Conservation (phyloP, 2,329 filamentous ascomycete species). For the Zymoseptoria brevis region DNA sequence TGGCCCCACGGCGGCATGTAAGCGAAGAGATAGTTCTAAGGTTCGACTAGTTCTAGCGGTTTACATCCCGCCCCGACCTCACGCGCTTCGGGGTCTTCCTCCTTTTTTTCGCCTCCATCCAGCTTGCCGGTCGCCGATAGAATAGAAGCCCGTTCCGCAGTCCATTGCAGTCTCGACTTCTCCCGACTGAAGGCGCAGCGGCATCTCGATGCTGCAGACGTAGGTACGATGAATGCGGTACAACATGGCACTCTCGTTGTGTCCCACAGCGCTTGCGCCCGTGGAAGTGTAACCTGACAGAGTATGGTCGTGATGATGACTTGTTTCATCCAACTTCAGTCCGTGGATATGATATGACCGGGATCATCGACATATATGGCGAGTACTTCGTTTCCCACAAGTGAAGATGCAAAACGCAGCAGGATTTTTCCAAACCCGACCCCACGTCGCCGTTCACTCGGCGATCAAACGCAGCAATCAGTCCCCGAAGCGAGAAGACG, state of each 20-base stretch:
- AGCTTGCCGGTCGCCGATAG: neutral
- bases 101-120: neutral
- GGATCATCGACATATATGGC: neutral
- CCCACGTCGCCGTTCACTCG: neutral
- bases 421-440: neutral
- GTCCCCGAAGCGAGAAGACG: neutral
- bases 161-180: neutral
- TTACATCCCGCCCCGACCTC: no score
- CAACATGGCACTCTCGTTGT: neutral
- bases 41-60: no score
- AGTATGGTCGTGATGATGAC: neutral
- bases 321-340: neutral
- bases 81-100: neutral
- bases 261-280: neutral
- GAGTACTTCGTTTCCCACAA: neutral
- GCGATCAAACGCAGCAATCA: neutral
- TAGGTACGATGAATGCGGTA: neutral
- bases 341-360: neutral
- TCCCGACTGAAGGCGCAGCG: neutral
- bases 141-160: no score
- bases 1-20: neutral
- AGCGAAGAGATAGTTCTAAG: neutral
- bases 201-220: neutral
- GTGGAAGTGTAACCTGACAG: neutral
- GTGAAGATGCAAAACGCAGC: neutral